Percentiles rank a stretch among this genome's conserved stretches.
phyloP scores from a whole-genome alignment of 768 basidiomycete genomes.

The Scleroderma bovista region DNA sequence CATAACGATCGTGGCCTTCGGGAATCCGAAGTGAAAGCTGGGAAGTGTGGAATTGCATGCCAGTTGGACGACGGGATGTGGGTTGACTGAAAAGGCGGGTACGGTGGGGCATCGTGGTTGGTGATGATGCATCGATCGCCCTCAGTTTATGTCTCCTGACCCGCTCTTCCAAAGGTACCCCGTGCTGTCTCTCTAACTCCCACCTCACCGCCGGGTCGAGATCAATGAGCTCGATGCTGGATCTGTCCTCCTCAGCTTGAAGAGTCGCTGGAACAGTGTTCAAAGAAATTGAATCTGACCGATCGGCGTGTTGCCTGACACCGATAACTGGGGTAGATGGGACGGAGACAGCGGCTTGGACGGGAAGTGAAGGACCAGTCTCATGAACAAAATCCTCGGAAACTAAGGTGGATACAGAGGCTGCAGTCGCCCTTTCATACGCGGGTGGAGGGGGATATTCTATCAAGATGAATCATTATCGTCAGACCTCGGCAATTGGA shows the following conservation, averaged over 20 bases:
- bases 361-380: conserved; percentile 19
- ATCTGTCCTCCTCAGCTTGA: conserved; percentile 41
- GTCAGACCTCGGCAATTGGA: not conserved
- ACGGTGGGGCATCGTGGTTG: conserved; percentile 22
- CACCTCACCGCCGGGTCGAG: conserved; percentile 37
- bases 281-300: conserved; percentile 18
- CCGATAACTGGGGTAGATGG: conserved; percentile 18
- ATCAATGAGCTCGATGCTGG: conserved; percentile 49
- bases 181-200: conserved; percentile 41
- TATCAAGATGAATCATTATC: conserved; percentile 25
- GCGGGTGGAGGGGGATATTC: conserved; percentile 76
- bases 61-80: conserved; percentile 18
- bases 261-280: conserved; percentile 16
- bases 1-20: conserved; percentile 27
- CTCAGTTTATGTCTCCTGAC: conserved; percentile 31
- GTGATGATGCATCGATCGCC: conserved; percentile 24
- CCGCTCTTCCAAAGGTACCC: conserved; percentile 38
- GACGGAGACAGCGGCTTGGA: conserved; percentile 17
- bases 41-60: conserved; percentile 22
- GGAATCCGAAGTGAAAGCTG: conserved; percentile 30
- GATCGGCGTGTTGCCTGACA: conserved; percentile 6
- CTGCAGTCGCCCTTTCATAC: conserved; percentile 57
- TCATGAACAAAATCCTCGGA: conserved; percentile 34
- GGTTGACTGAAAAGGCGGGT: conserved; percentile 25
- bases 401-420: conserved; percentile 38